Evolutionary conservation across 2,329 filamentous ascomycete genomes (phyloP), one percentile per base, ranked within the genome.

Genomic region (Ambrosiella beaveri): DNA sequence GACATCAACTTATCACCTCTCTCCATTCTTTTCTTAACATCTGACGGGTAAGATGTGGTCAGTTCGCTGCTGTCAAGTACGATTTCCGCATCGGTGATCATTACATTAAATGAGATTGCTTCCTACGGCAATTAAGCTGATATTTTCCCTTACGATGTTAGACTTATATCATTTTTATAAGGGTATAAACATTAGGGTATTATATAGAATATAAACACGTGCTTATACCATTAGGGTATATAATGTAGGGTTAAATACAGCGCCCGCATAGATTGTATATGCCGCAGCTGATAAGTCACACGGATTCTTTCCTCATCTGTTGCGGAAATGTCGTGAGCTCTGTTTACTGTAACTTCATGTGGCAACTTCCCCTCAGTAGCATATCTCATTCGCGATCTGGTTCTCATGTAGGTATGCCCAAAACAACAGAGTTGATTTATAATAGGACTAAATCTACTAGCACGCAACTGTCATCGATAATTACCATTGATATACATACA

Each of bases 241-340:
- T 41, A 5, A 15, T 15, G 3, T 47, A 47, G 44, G 44, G 44
- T 41, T 47, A 13, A 15, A n/a, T 47, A 15, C 7, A 47, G 19
- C 44, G 7, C 44, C 44, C 2, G 44, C 44, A 15, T 47, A 17
- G 11, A 41, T 6, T 12, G 9, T 15, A 37, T n/a, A 17, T 45
- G 12, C 12, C 36, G 9, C 8, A 13, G 13, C 36, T 37, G 57
- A 58, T 58, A 58, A 54, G 12, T 50, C 52, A 40, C 55, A 47
- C 50, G 3, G 27, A 11, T 37, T 55, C 39, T 37, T 58, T 55
- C 49, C 57, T 58, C 57, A 58, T 58, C 41, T 15, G 7, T 5
- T 7, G 15, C 44, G 27, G 17, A 19, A 8, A 58, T 58, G 57
- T 58, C 56, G 56, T 47, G 39, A 57, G 6, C 13, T 40, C n/a